A percentile compares a stretch with the other conserved stretches of the same genome.
Conservation (phyloP, 2,329 filamentous ascomycete genomes). For the Fusarium scirpi region DNA sequence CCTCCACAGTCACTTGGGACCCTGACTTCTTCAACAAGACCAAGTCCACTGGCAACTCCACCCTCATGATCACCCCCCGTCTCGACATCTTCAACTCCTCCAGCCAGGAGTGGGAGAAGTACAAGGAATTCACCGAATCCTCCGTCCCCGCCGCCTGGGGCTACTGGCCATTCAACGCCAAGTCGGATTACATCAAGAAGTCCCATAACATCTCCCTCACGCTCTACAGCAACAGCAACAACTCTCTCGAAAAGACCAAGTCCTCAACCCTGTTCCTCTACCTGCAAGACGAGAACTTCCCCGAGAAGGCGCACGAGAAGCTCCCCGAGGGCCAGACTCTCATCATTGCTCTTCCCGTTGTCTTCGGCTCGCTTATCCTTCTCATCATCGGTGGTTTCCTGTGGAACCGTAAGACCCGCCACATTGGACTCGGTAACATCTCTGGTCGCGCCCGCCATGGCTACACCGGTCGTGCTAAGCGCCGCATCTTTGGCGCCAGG, state of each 20-base stretch:
- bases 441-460: slow-evolving; percentile 61
- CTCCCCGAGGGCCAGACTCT: slow-evolving; percentile 56
- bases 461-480: slow-evolving; percentile 57
- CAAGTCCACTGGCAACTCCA: slow-evolving; percentile 53
- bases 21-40: slow-evolving; percentile 61
- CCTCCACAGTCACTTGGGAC: slow-evolving; percentile 66
- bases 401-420: slow-evolving; percentile 65
- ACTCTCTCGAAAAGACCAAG: slow-evolving; percentile 52
- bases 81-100: slow-evolving; percentile 57
- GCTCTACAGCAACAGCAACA: slow-evolving; percentile 55
- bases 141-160: slow-evolving; percentile 58
- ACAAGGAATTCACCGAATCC: slow-evolving; percentile 53
- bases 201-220: slow-evolving; percentile 62
- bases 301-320: slow-evolving; percentile 53
- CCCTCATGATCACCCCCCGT: slow-evolving; percentile 52
- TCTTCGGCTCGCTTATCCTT: slow-evolving; percentile 61
- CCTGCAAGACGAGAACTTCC: slow-evolving; percentile 49
- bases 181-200: slow-evolving; percentile 52
- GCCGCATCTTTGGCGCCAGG: slow-evolving; percentile 52
- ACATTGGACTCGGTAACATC: slow-evolving; percentile 64
- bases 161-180: slow-evolving; percentile 61
- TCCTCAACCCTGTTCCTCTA: slow-evolving; percentile 58
- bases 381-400: slow-evolving; percentile 67
- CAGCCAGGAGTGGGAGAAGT: slow-evolving; percentile 51
- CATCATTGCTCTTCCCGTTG: slow-evolving; percentile 64